Percentiles rank a stretch among this genome's conserved stretches.
Conservation (phyloP, 1,284 basidiomycete species). For the Rhodotorula mucilaginosa region DNA sequence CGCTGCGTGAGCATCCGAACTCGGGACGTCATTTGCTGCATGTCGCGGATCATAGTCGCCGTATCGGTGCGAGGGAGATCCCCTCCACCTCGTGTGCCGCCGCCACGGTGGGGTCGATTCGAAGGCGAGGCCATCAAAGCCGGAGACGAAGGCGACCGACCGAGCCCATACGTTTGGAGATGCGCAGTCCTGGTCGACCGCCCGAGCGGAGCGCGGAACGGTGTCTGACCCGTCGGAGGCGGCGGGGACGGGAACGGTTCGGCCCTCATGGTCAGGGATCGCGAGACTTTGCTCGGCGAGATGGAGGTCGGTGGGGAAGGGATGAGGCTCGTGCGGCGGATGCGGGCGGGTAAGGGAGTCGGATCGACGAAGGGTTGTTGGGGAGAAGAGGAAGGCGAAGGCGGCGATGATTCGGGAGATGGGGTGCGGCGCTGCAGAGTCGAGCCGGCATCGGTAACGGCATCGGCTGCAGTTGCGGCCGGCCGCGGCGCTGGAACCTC, state of each 20-base stretch:
- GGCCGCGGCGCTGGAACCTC: too few species aligned
- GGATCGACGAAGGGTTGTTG: conserved; percentile 9
- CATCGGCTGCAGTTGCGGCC: too few species aligned
- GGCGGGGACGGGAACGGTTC: background rate
- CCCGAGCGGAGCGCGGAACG: conserved; percentile 6
- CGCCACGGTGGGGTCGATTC: conserved; percentile 2
- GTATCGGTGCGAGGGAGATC: conserved; percentile 13
- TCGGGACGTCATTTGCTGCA: conserved; percentile 39
- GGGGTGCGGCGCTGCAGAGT: background rate
- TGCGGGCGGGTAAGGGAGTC: conserved; percentile 2
- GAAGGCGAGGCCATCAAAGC: background rate
- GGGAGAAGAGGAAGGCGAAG: conserved; percentile 7
- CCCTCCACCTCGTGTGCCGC: background rate
- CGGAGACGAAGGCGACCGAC: conserved; percentile 7
- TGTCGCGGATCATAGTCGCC: conserved; percentile 35
- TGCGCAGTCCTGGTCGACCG: conserved; percentile 15
- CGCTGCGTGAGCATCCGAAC: conserved; percentile 35
- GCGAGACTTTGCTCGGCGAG: conserved; percentile 4
- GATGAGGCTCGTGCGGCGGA: background rate
- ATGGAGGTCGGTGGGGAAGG: conserved; percentile 4
- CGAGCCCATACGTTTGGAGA: conserved; percentile 4
- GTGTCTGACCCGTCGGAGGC: background rate
- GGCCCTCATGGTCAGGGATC: background rate
- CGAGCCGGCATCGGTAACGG: too few species aligned
- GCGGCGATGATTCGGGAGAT: conserved; percentile 5